Conservation (phyloP, 1,139 yeast species). For the Magnusiomyces tetraspermus region DNA sequence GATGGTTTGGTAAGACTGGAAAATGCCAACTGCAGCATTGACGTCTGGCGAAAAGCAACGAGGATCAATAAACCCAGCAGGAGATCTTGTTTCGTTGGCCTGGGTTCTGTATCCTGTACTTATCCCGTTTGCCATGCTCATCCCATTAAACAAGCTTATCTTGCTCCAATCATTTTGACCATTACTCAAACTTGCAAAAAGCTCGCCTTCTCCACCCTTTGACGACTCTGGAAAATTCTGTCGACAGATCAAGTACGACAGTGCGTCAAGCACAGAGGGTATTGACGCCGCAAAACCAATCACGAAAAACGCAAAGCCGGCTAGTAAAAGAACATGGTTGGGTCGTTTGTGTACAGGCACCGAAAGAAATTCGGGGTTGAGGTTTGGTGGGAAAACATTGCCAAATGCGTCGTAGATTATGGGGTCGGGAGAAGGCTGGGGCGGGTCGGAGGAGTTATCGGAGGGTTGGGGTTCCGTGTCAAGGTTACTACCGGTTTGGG, state of each 20-base stretch:
- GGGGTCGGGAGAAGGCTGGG: background rate
- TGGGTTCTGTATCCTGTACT: background rate
- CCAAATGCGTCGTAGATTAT: background rate
- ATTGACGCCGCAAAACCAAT: slow-evolving; percentile 19
- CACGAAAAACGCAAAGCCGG: slow-evolving; percentile 16
- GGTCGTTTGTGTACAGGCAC: slow-evolving; percentile 17
- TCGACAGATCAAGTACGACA: slow-evolving; percentile 22
- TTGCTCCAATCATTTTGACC: too few species aligned
- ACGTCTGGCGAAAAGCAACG: slow-evolving; percentile 22
- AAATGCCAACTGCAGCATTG: slow-evolving; percentile 23
- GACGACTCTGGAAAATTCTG: slow-evolving; percentile 12
- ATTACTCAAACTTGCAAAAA: too few species aligned
- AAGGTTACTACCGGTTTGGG: too few species aligned
- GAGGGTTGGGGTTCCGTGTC: too few species aligned
- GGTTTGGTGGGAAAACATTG: background rate
- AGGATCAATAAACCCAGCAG: slow-evolving; percentile 18
- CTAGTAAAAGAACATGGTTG: slow-evolving; percentile 14
- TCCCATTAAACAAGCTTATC: too few species aligned
- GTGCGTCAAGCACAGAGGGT: slow-evolving; percentile 22
- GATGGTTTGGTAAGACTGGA: slow-evolving; percentile 22
- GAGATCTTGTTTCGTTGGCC: background rate
- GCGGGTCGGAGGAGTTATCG: too few species aligned
- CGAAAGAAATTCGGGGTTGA: slow-evolving; percentile 10
- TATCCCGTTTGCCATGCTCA: background rate
- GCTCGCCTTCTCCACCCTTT: too few species aligned